phyloP scores from a whole-genome alignment of 768 basidiomycete species.

The Leccinellum albellum region DNA sequence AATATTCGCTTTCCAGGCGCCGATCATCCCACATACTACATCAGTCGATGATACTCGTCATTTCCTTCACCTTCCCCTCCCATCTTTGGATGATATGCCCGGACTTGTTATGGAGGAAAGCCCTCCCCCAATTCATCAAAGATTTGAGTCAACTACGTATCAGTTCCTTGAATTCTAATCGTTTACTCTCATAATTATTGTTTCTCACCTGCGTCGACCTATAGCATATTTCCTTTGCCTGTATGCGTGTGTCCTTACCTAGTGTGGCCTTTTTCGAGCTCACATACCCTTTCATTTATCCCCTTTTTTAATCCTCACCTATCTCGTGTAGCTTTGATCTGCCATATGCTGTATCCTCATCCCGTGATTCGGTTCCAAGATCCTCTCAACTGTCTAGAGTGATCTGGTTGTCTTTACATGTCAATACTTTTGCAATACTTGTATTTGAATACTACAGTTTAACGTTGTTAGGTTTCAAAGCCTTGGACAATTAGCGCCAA shows the following conservation, averaged over 20 bases:
- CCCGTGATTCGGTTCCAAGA: slow-evolving; percentile 5
- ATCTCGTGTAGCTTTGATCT: slow-evolving; percentile 28
- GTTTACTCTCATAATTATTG: slow-evolving; percentile 1
- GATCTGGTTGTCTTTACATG: slow-evolving; percentile 3
- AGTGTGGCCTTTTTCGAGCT: neutral
- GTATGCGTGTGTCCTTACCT: slow-evolving; percentile 8
- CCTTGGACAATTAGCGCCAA: no score
- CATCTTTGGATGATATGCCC: slow-evolving; percentile 73
- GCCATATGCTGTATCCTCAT: slow-evolving; percentile 28
- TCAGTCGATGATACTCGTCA: slow-evolving; percentile 83
- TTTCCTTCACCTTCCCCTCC: slow-evolving; percentile 77
- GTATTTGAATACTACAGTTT: neutral
- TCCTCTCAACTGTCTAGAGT: slow-evolving; percentile 10
- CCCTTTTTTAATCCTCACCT: slow-evolving; percentile 3
- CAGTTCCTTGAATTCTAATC: slow-evolving; percentile 77
- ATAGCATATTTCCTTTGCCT: slow-evolving; percentile 24
- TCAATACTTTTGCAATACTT: slow-evolving; percentile 13
- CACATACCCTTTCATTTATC: slow-evolving; percentile 8
- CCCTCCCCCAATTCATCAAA: slow-evolving; percentile 53
- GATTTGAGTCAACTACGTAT: slow-evolving; percentile 63
- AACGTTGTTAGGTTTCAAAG: neutral
- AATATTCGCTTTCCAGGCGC: slow-evolving; percentile 50
- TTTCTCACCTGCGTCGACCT: slow-evolving; percentile 17
- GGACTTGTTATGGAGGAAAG: slow-evolving; percentile 66
- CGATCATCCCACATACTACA: slow-evolving; percentile 79